A percentile compares a stretch with the other conserved stretches of the same genome.
Conservation (phyloP, 2,329 filamentous ascomycete species). For the Trichoderma citrinoviride region DNA sequence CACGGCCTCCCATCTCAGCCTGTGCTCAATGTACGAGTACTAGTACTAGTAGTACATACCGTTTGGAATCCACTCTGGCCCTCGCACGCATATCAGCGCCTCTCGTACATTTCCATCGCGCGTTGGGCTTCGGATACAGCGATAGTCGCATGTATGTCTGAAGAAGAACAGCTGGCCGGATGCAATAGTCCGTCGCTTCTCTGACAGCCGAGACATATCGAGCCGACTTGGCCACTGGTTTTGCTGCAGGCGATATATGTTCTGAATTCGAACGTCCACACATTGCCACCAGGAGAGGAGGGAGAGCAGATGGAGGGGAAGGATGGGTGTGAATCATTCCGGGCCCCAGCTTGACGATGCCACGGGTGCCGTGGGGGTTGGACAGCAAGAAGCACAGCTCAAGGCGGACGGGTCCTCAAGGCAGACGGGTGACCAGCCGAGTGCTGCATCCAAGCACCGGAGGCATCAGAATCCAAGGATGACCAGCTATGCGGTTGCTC, state of each 20-base stretch:
- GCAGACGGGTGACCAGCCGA: not conserved
- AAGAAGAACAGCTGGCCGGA: not conserved
- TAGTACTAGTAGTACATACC: too few relatives aligned
- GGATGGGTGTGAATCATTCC: not conserved
- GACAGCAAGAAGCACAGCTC: not conserved
- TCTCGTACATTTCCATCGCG: not conserved
- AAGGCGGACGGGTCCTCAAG: not conserved
- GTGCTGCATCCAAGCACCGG: not conserved
- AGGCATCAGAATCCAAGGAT: not conserved
- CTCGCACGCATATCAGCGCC: not conserved
- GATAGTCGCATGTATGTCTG: conserved; percentile 16
- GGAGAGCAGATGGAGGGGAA: not conserved
- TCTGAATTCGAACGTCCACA: not conserved
- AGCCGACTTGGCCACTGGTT: conserved; percentile 1
- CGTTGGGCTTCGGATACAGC: not conserved
- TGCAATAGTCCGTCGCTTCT: not conserved
- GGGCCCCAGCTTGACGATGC: not conserved
- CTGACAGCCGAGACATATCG: not conserved
- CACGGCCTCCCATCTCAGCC: not conserved
- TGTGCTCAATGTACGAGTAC: not conserved
- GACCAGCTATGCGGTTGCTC: not conserved
- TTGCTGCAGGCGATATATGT: not conserved
- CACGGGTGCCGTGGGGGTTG: not conserved
- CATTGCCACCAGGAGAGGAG: not conserved
- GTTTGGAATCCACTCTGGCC: not conserved